Percentiles rank a stretch among this genome's conserved stretches.
These are phyloP conservation scores for Helenozyma rhizophorensis DNA, from an alignment of 805 yeast genomes.

Conservation along the genomic window DNA sequence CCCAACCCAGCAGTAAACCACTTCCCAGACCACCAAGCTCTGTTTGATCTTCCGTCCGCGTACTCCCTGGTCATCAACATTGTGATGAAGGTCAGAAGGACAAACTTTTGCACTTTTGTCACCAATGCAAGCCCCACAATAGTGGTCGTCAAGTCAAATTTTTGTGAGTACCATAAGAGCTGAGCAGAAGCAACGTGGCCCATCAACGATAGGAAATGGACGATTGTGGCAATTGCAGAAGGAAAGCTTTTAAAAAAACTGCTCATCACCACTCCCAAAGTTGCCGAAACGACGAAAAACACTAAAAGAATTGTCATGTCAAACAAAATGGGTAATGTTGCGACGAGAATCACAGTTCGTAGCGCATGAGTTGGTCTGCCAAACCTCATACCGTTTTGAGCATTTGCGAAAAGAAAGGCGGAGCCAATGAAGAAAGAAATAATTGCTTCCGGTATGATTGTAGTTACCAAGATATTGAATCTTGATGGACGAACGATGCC, in stretches of 20 bases:
- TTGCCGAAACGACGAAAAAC: conserved; percentile 41
- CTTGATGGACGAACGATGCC: conserved; percentile 50
- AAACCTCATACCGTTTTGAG: conserved; percentile 44
- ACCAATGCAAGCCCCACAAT: conserved; percentile 58
- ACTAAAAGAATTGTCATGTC: conserved; percentile 38
- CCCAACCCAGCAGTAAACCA: conserved; percentile 66
- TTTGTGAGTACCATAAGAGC: conserved; percentile 62
- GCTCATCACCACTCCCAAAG: conserved; percentile 47
- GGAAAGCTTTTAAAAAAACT: conserved; percentile 45
- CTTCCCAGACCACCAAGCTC: conserved; percentile 64
- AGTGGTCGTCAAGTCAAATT: conserved; percentile 58
- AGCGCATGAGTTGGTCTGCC: conserved; percentile 37
- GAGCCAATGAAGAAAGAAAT: conserved; percentile 30
- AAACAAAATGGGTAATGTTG: conserved; percentile 45
- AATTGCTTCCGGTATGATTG: conserved; percentile 34
- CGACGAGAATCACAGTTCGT: conserved; percentile 39
- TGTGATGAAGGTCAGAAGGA: conserved; percentile 49
- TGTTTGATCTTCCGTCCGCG: conserved; percentile 53
- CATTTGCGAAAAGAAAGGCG: conserved; percentile 52
- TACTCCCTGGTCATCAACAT: conserved; percentile 58
- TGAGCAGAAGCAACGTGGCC: conserved; percentile 54
- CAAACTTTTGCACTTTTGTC: conserved; percentile 51
- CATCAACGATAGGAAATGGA: conserved; percentile 13
- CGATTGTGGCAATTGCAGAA: conserved; percentile 44
- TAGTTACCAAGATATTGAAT: conserved; percentile 38